These are phyloP conservation scores for Wickerhamiella azymoides DNA, from an alignment of 805 yeast genomes.

Conservation along the genomic window DNA sequence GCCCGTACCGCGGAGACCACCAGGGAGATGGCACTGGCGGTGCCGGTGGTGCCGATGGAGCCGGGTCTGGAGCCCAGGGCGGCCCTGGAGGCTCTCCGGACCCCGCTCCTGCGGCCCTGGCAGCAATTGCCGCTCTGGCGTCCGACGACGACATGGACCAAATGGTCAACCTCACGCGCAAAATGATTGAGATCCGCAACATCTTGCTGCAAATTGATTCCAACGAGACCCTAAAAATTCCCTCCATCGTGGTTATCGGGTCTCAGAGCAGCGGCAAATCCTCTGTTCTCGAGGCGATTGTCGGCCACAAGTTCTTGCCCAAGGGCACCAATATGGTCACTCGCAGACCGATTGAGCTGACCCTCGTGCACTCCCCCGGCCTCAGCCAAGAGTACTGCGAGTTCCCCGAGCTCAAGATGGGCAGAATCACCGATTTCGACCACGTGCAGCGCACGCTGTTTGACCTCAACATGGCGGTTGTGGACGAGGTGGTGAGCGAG, in stretches of 20 bases:
- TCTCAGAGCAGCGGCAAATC: slow-evolving; percentile 97
- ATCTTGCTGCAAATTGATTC: slow-evolving; percentile 64
- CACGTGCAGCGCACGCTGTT: slow-evolving; percentile 78
- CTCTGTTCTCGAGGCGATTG: slow-evolving; percentile 88
- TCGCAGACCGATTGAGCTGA: slow-evolving; percentile 89
- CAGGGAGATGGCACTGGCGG: not conserved
- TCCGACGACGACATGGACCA: slow-evolving; percentile 42
- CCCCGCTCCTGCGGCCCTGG: slow-evolving; percentile 36
- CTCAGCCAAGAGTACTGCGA: slow-evolving; percentile 78
- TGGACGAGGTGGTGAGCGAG: slow-evolving; percentile 67
- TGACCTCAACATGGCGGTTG: slow-evolving; percentile 87
- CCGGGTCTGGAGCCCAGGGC: not conserved
- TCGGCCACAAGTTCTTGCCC: slow-evolving; percentile 95
- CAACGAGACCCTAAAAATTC: slow-evolving; percentile 63
- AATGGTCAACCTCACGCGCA: slow-evolving; percentile 79
- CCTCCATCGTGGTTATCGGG: slow-evolving; percentile 93
- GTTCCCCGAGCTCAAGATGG: slow-evolving; percentile 78
- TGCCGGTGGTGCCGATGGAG: not conserved
- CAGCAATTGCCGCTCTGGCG: slow-evolving; percentile 42
- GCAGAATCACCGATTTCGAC: slow-evolving; percentile 69
- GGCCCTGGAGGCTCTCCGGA: slow-evolving; percentile 19
- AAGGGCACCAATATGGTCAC: slow-evolving; percentile 98
- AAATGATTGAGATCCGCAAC: slow-evolving; percentile 90
- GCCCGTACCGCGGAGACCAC: too few species aligned
- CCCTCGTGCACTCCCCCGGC: slow-evolving; percentile 75